A percentile compares a stretch with the other conserved stretches of the same genome.
Evolutionary conservation across 129 eudicot species (phyloP).

Genomic region (Calendula officinalis): DNA sequence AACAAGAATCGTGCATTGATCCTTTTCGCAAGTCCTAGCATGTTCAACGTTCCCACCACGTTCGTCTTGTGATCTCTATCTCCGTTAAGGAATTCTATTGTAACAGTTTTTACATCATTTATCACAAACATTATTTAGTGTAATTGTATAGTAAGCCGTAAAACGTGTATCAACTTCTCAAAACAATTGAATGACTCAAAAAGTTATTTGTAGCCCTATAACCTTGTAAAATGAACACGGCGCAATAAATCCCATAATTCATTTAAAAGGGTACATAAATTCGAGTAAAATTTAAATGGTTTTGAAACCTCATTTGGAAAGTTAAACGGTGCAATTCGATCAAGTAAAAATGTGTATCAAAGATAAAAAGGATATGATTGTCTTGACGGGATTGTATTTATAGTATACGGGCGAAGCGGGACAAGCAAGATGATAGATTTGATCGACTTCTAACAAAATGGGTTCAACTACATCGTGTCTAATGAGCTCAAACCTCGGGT

Average conservation of each 20-base stretch:
- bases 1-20: conserved; percentile 63
- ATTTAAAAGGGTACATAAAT: not conserved
- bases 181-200: too few species aligned
- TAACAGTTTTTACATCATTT: not conserved
- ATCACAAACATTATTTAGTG: too few species aligned
- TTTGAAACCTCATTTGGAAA: not conserved
- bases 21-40: conserved; percentile 79
- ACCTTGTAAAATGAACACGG: not conserved
- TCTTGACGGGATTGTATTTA: conserved; percentile 85
- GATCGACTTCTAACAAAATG: conserved; percentile 78
- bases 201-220: not conserved
- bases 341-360: not conserved
- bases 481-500: conserved; percentile 74
- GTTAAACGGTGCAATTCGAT: not conserved
- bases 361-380: conserved; percentile 69
- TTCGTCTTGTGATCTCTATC: conserved; percentile 64
- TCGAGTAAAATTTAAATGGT: not conserved
- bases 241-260: not conserved
- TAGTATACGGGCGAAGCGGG: conserved; percentile 93
- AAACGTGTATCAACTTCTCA: too few species aligned
- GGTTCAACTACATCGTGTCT: conserved; percentile 91
- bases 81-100: conserved; percentile 26
- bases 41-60: conserved; percentile 73
- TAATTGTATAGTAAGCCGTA: too few species aligned
- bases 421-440: conserved; percentile 86